Percentiles rank a stretch among this genome's conserved stretches.
Evolutionary conservation across 2,329 filamentous ascomycete species (phyloP).

Genomic region (Botryotinia convoluta): DNA sequence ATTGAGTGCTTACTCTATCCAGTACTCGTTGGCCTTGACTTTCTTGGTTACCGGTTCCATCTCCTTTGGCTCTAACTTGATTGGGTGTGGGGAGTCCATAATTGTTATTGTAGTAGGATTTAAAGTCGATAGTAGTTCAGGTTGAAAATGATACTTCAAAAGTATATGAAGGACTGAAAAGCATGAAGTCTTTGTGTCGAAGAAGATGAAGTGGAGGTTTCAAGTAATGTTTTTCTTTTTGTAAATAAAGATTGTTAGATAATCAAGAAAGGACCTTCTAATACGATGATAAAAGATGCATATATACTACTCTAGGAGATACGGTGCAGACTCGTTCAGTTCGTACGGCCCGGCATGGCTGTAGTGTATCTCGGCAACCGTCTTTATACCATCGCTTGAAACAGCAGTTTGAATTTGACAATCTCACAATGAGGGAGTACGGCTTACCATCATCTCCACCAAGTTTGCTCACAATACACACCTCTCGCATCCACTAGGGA

Average conservation of each 20-base stretch:
- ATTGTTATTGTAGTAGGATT: too few relatives aligned
- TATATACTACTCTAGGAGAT: background rate
- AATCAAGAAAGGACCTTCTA: background rate
- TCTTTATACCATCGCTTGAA: background rate
- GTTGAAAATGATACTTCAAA: background rate
- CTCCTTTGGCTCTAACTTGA: background rate
- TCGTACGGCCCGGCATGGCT: background rate
- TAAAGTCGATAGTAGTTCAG: background rate
- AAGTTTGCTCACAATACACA: background rate
- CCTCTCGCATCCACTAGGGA: background rate
- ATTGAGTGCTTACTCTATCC: background rate
- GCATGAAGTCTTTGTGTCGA: background rate
- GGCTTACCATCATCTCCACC: background rate
- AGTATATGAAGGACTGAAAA: background rate
- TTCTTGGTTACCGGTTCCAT: background rate
- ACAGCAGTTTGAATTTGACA: rapidly evolving
- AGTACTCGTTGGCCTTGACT: background rate
- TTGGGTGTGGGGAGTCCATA: background rate
- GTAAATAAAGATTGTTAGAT: too few relatives aligned
- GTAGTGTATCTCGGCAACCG: background rate
- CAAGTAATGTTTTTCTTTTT: background rate
- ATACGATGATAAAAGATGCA: background rate
- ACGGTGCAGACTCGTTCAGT: background rate
- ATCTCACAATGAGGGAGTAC: background rate
- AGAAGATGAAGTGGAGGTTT: too few relatives aligned